Base-by-base conservation (phyloP, 768 basidiomycete genomes). In the Tulasnella calospora region DNA sequence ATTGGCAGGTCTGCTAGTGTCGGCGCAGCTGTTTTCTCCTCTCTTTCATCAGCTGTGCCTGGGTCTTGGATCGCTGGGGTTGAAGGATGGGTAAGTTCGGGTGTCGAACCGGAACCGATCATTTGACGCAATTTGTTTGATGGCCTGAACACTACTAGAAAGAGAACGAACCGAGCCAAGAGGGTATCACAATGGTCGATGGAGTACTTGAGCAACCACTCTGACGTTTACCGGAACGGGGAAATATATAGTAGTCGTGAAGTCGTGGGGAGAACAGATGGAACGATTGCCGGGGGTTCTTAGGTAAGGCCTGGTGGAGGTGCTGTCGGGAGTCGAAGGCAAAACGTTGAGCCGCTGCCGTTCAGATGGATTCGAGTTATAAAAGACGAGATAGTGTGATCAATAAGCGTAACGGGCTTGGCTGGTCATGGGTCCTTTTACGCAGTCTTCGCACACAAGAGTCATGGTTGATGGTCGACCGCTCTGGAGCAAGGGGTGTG, bases 231-330 rank as follows among this genome's bases (percentile, higher is more conserved):
- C 10, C 6, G 23, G 19, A 15, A 61, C 57, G 4, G 10, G 8
- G 27, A 12, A 61, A 30, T 61, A 61, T 61, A 61, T n/a, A 61
- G 46, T 23, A 30, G 57, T 27, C 57, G 57, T 61, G n/a, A 12
- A 30, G 57, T 27, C 57, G 57, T 61, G n/a, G 23, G 12, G n/a
- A 13, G 23, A 61, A 30, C 23, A 30, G 57, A 15, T 27, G 55
- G 55, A n/a, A 57, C n/a, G 10, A 21, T 23, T 57, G 57, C 51
- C 21, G 46, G 15, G 46, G 21, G 21, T 51, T 51, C 51, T 67
- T 67, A 67, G 61, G 61, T 67, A 67, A 67, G 61, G 61, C 61
- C 33, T 33, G 61, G 61, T 67, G 61, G 61, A 67, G 61, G 61
- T 35, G 27, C 23, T n/a, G 23, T 27, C 55, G 27, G n/a, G 51